Conservation (phyloP, 2,329 filamentous ascomycete species). For the Pochonia chlamydosporia region DNA sequence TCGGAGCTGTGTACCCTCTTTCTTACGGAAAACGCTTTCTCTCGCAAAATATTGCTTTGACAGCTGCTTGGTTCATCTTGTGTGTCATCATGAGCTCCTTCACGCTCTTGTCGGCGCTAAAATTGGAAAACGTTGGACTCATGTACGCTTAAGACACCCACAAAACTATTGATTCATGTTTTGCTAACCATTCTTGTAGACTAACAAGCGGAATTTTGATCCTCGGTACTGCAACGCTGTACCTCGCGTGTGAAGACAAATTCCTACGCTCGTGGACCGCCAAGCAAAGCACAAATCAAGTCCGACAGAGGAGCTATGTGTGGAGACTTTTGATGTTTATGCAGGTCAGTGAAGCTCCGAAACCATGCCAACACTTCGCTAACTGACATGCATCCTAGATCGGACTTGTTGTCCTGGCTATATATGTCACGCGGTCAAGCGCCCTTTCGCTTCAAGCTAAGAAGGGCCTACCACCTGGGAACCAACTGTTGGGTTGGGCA, state of each 20-base stretch:
- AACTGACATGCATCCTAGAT: slow-evolving; percentile 40
- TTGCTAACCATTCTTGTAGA: no score
- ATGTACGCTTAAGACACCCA: no score
- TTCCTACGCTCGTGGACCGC: no score
- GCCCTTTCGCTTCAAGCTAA: slow-evolving; percentile 80
- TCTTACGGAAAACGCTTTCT: slow-evolving; percentile 71
- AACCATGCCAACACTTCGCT: no score
- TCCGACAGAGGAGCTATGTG: background rate
- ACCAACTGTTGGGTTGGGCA: slow-evolving; percentile 80
- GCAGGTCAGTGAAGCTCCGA: background rate
- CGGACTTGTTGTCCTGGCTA: slow-evolving; percentile 73
- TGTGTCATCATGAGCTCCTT: slow-evolving; percentile 85
- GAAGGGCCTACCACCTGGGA: slow-evolving; percentile 76
- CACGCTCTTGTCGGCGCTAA: slow-evolving; percentile 81
- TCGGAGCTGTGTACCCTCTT: slow-evolving; percentile 73
- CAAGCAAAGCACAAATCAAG: no score
- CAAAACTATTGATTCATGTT: slow-evolving; percentile 8
- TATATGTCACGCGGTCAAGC: slow-evolving; percentile 82
- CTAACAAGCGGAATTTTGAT: no score
- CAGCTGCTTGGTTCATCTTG: slow-evolving; percentile 66
- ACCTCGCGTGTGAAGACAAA: background rate
- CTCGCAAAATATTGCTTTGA: slow-evolving; percentile 55
- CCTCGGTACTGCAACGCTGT: background rate
- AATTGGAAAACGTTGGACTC: slow-evolving; percentile 67
- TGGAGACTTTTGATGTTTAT: background rate